A percentile compares a stretch with the other conserved stretches of the same genome.
Evolutionary conservation across 345 rosid species (phyloP).

Genomic region (Triadica sebifera): DNA sequence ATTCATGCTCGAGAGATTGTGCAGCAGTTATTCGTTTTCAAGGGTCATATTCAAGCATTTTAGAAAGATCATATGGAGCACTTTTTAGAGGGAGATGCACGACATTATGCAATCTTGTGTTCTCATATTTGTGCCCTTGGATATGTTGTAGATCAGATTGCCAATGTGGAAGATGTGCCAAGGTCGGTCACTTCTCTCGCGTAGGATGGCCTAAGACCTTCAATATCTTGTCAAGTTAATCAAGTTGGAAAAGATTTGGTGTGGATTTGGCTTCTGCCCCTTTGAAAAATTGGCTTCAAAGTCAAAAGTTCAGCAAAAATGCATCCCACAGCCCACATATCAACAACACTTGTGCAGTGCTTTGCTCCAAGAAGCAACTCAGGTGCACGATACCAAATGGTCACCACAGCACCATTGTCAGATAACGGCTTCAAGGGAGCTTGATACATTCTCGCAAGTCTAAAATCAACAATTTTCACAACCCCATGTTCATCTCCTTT

Average conservation of each 20-base stretch:
- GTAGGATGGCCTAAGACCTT: constrained; percentile 98
- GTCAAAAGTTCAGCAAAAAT: constrained; percentile 95
- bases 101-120: constrained; percentile 56
- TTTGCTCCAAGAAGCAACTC: constrained; percentile 97
- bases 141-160: constrained; percentile 66
- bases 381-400: constrained; percentile 99
- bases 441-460: constrained; percentile 93
- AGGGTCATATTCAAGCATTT: constrained; percentile 96
- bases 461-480: constrained; percentile 94
- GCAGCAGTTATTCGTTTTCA: constrained; percentile 88
- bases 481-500: constrained; percentile 97
- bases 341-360: constrained; percentile 95
- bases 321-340: constrained; percentile 99
- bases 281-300: constrained; percentile 92
- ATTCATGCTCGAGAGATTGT: constrained; percentile 95
- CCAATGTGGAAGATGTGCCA: constrained; percentile 89
- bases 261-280: constrained; percentile 89
- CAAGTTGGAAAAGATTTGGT: constrained; percentile 85
- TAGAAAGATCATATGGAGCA: constrained; percentile 77
- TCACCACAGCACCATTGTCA: constrained; percentile 95
- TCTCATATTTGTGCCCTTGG: constrained; percentile 81
- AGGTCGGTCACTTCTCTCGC: constrained; percentile 86
- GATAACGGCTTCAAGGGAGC: constrained; percentile 80
- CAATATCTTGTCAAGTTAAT: constrained; percentile 98
- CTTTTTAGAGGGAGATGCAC: constrained; percentile 68